Percentiles rank a stretch among this genome's conserved stretches.
These are phyloP conservation scores for Amylocarpus encephaloides DNA, from an alignment of 2,329 filamentous ascomycete species.

Conservation along the genomic window DNA sequence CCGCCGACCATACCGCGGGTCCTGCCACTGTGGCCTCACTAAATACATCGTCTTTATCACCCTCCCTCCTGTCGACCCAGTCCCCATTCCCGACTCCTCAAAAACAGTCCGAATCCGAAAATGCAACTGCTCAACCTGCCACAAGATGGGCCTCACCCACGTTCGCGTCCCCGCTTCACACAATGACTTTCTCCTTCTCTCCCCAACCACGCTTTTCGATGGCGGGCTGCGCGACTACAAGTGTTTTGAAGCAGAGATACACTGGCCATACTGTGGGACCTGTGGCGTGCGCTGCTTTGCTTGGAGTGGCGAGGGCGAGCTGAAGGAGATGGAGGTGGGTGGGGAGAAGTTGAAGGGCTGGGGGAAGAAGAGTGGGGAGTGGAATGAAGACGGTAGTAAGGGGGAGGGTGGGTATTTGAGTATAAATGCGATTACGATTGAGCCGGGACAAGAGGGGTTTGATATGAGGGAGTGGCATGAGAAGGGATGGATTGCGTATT, in stretches of 20 bases:
- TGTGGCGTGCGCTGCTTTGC: constrained; percentile 42
- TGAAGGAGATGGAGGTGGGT: constrained; percentile 12
- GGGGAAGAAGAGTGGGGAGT: constrained; percentile 29
- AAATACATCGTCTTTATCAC: constrained; percentile 39
- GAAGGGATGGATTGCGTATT: constrained; percentile 30
- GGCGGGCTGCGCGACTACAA: constrained; percentile 38
- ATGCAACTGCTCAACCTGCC: constrained; percentile 45
- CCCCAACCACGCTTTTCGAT: constrained; percentile 34
- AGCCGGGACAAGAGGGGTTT: constrained; percentile 34
- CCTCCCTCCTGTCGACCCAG: constrained; percentile 33
- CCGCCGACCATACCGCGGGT: constrained; percentile 9
- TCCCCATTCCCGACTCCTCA: constrained; percentile 27
- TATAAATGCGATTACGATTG: constrained; percentile 35
- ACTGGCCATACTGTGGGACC: constrained; percentile 42
- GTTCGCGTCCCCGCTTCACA: constrained; percentile 33
- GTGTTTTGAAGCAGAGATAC: constrained; percentile 28
- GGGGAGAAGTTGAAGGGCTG: constrained; percentile 23
- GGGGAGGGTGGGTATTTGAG: constrained; percentile 30
- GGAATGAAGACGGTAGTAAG: constrained; percentile 19
- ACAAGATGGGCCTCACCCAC: constrained; percentile 41
- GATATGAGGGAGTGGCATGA: constrained; percentile 35
- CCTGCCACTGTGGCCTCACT: constrained; percentile 22
- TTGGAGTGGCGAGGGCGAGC: constrained; percentile 33
- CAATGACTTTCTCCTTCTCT: constrained; percentile 42
- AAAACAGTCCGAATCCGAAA: constrained; percentile 21